Evolutionary conservation across 2,329 filamentous ascomycete species (phyloP), one percentile per base, ranked within the genome.

Genomic region (Curvularia verruculosa): DNA sequence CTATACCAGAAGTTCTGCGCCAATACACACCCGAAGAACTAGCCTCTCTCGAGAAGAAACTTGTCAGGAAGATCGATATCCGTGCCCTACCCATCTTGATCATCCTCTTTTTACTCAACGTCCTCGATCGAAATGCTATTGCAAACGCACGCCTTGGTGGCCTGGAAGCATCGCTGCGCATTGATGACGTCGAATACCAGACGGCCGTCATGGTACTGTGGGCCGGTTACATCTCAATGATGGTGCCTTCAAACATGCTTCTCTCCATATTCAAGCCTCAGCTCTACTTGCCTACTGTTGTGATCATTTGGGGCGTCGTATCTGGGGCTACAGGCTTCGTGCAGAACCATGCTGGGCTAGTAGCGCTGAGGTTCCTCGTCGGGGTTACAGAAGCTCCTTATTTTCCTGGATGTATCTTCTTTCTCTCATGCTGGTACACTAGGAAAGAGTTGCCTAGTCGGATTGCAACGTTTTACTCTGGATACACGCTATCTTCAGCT

Each of bases 171-270:
- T 15, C 26, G 18, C 19, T 50, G 3, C 19, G 37, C 3, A 44
- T 49, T 10, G 28, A 52, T 18, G 48, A 43, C 39, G 26, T 57
- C 1, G 50, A 62, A 46, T 84, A 60, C 21, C 50, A 60, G 12
- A 67, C 60, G 0, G 64, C 64, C 1, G 62, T 68, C 7, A 66
- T 64, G 1, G 70, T 89, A 0, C 87, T 88, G 68, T 89, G 89
- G 68, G 77, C 78, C 43, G 69, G 85, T 3, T 88, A 88, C 62
- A 74, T 87, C 0, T 72, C 86, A 12, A 86, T 87, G 81, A 85
- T 88, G 67, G 73, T 88, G 0, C 86, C 85, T 0, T 86, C 84
- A 0, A 88, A 88, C 58, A 76, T 87, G 54, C 65, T 85, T 0
- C 73, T 87, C 2, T 86, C 84, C 0, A 76, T 81, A 3, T 73